phyloP scores from a whole-genome alignment of 495 filamentous ascomycete genomes.

The Aspergillus coremiiformis region DNA sequence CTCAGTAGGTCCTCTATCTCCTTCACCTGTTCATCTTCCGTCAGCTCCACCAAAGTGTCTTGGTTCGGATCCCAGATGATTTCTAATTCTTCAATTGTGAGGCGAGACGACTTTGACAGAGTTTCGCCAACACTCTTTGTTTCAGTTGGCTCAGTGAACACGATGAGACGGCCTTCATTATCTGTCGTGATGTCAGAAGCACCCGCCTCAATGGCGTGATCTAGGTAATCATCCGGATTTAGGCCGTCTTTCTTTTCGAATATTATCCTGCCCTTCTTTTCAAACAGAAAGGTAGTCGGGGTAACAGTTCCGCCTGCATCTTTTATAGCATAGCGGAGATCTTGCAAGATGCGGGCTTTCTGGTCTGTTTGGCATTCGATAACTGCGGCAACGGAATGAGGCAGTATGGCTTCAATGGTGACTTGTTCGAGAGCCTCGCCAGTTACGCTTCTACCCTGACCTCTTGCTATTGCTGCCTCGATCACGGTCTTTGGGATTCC shows the following conservation, averaged over 20 bases:
- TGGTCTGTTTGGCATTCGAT: constrained; percentile 81
- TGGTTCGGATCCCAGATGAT: constrained; percentile 82
- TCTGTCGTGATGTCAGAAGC: constrained; percentile 72
- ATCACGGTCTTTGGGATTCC: constrained; percentile 78
- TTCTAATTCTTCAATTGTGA: constrained; percentile 62
- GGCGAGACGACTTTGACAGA: constrained; percentile 47
- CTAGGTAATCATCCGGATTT: constrained; percentile 67
- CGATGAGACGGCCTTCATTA: constrained; percentile 58
- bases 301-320: constrained; percentile 58
- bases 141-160: constrained; percentile 66
- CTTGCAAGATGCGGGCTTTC: constrained; percentile 62
- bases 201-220: constrained; percentile 78
- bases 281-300: constrained; percentile 76
- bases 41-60: constrained; percentile 59
- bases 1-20: constrained; percentile 41
- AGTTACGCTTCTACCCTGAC: constrained; percentile 68
- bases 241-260: constrained; percentile 57
- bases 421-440: constrained; percentile 68
- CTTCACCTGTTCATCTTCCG: constrained; percentile 45
- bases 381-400: constrained; percentile 68
- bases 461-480: constrained; percentile 75
- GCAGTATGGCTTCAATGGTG: constrained; percentile 76
- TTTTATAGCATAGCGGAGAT: constrained; percentile 62
- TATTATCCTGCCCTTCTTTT: constrained; percentile 62
- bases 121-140: constrained; percentile 58